Percentiles rank a stretch among this genome's conserved stretches.
Conservation (phyloP, 306 rosid genomes). For the Vachellia pachyceras region DNA sequence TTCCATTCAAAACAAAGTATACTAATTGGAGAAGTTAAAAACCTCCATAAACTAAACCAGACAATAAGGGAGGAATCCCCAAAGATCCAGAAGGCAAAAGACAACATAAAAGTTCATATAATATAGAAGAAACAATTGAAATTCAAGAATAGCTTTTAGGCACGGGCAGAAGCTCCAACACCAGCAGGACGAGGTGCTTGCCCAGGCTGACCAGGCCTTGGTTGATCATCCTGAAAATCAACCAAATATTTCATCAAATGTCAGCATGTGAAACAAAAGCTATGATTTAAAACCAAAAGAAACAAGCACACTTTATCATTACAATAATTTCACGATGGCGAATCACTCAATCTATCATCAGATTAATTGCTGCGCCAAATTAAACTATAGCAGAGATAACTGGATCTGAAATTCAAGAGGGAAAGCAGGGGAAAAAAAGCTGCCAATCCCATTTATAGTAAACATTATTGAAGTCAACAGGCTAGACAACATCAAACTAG, state of each 20-base stretch:
- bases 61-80: neutral
- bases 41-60: neutral
- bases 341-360: neutral
- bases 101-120: neutral
- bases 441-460: neutral
- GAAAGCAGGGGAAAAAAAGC: neutral
- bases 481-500: neutral
- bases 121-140: constrained; percentile 1
- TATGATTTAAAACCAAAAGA: neutral
- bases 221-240: constrained; percentile 62
- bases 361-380: neutral
- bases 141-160: constrained; percentile 34
- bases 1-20: constrained; percentile 16
- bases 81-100: constrained; percentile 7
- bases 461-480: neutral
- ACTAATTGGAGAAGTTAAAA: neutral
- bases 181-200: constrained; percentile 73
- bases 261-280: neutral
- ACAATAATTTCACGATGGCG: neutral
- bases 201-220: constrained; percentile 82
- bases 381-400: neutral
- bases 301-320: neutral
- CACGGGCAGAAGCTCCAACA: constrained; percentile 52
- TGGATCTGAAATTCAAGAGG: neutral
- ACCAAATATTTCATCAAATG: constrained; percentile 8